Evolutionary conservation across 2,329 filamentous ascomycete genomes (phyloP), one percentile per base, ranked within the genome.

Genomic region (Aureobasidium sp.): DNA sequence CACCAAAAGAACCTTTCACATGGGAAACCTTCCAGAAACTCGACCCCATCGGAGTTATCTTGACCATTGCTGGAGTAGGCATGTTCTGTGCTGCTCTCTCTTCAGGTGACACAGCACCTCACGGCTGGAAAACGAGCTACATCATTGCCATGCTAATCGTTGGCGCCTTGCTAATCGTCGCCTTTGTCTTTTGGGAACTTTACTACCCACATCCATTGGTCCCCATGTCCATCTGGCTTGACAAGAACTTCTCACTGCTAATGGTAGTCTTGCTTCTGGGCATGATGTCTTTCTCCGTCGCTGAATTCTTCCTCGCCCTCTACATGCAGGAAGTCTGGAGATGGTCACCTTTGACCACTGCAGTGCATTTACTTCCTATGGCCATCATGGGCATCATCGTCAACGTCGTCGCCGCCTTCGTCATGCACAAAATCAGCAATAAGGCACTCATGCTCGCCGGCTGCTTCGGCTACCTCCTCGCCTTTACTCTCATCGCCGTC

Each of bases 391-490:
- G 86, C 0, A 74, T 89, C 3, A 62, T 83, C 1, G 85, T 85
- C 70, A 89, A 88, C 66, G 64, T 86, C 37, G 71, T 88, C 48
- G 85, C 83, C 0, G 85, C 82, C 3, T 73, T 82, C 36, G 73
- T 89, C 50, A 75, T 89, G 53, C 84, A 88, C 68, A 78, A 76
- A 49, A 77, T 89, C 51, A 85, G 82, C 67, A 89, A 89, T 69
- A 86, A 82, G 62, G 65, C 84, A 0, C 75, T 90, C 21, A 85
- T 88, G 77, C 75, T 74, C 13, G 74, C 82, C 36, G 81, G 78
- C 6, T 76, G 80, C 0, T 61, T 72, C 1, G 72, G 75, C 0
- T 82, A 81, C 51, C 66, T 73, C 10, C n/a, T 71, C 3, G 69
- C 76, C 0, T 81, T 81, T 65, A 71, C 84, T 0, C 75, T 89